phyloP scores from a whole-genome alignment of 164 flowering plant genomes.

The Echeveria elegans region DNA sequence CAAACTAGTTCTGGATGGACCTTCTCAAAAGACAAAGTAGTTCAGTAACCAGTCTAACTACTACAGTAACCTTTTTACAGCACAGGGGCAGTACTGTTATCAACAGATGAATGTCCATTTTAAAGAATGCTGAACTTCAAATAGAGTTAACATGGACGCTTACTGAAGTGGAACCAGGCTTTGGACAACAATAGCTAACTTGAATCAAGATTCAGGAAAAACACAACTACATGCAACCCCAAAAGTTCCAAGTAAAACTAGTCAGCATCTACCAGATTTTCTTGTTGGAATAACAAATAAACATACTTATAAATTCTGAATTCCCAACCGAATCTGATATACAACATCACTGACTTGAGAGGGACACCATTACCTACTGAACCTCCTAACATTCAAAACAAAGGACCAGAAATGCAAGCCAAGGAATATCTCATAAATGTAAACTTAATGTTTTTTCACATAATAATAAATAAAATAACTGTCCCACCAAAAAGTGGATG shows the following conservation, averaged over 20 bases:
- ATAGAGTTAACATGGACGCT: background rate
- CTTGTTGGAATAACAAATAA: background rate
- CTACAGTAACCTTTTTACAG: background rate
- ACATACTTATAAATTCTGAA: background rate
- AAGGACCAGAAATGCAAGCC: background rate
- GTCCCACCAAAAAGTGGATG: background rate
- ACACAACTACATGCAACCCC: background rate
- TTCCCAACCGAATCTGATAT: background rate
- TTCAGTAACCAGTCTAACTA: background rate
- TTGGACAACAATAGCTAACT: background rate
- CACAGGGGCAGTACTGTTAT: background rate
- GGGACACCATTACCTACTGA: background rate
- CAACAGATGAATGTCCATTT: background rate
- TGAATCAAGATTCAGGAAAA: background rate
- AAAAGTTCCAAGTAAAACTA: background rate
- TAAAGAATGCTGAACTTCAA: background rate
- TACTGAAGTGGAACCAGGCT: background rate
- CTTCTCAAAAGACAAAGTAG: background rate
- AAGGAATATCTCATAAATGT: too few relatives aligned
- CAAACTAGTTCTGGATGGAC: background rate
- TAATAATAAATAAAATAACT: background rate
- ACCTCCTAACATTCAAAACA: conserved; percentile 1
- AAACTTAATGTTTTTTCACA: too few relatives aligned
- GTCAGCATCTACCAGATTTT: background rate
- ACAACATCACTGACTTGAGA: background rate